These are phyloP conservation scores for Amaranthus cruentus DNA, from an alignment of 148 eudicot species.

Conservation along the genomic window DNA sequence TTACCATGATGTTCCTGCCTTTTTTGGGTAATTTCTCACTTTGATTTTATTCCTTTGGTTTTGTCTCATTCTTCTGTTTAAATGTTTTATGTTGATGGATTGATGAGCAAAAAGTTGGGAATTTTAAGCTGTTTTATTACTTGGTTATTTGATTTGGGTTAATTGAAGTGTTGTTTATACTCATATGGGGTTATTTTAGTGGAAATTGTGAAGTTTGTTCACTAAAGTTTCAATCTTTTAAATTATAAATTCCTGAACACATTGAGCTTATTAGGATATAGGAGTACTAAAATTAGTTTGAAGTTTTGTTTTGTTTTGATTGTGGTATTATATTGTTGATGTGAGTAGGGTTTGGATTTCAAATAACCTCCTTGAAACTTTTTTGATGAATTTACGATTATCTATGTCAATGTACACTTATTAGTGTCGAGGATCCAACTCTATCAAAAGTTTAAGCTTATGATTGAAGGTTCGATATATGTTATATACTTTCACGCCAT, in stretches of 20 bases:
- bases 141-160: constrained; percentile 2
- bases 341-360: background rate
- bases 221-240: background rate
- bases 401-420: too few relatives aligned
- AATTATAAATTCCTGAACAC: background rate
- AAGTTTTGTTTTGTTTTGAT: background rate
- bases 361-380: background rate
- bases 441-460: too few relatives aligned
- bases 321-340: background rate
- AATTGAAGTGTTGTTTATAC: background rate
- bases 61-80: background rate
- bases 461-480: too few relatives aligned
- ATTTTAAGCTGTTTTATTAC: background rate
- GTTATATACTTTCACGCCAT: too few relatives aligned
- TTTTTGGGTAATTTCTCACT: constrained; percentile 47
- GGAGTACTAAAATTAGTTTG: background rate
- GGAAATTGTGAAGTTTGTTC: background rate
- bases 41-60: background rate
- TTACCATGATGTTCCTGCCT: constrained; percentile 67
- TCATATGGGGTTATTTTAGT: constrained; percentile 4
- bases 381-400: too few relatives aligned
- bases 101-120: background rate
- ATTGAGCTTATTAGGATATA: background rate
- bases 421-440: too few relatives aligned
- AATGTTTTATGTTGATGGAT: background rate